phyloP scores from a whole-genome alignment of 805 yeast species.

The Spathaspora girioi region DNA sequence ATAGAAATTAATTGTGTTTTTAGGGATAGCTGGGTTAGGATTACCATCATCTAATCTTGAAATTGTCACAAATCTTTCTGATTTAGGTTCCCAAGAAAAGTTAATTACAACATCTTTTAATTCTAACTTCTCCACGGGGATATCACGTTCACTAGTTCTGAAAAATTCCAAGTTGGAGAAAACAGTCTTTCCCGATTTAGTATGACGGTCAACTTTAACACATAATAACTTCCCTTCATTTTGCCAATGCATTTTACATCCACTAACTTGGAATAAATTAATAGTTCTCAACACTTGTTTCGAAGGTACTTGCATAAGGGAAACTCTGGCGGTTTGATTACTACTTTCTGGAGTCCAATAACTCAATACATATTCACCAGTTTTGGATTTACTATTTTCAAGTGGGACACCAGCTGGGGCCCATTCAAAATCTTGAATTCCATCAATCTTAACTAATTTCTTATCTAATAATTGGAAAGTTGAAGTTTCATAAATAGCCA shows the following conservation, averaged over 20 bases:
- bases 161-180: conserved; percentile 92
- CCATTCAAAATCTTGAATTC: conserved; percentile 88
- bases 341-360: conserved; percentile 96
- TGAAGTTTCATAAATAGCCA: conserved; percentile 83
- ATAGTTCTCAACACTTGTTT: conserved; percentile 83
- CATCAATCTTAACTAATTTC: conserved; percentile 78
- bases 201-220: conserved; percentile 95
- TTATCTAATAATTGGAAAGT: conserved; percentile 80
- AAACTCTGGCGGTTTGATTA: conserved; percentile 93
- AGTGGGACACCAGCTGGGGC: conserved; percentile 84
- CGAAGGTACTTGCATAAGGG: conserved; percentile 82
- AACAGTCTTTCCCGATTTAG: conserved; percentile 88
- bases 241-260: conserved; percentile 93
- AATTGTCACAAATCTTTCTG: conserved; percentile 81
- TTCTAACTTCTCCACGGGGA: conserved; percentile 94
- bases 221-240: conserved; percentile 77
- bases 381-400: conserved; percentile 49
- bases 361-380: conserved; percentile 65
- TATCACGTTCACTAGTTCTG: conserved; percentile 79
- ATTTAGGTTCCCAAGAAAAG: conserved; percentile 95
- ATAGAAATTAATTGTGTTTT: conserved; percentile 71
- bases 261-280: conserved; percentile 91
- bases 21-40: conserved; percentile 61
- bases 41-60: conserved; percentile 56
- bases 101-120: conserved; percentile 82